Evolutionary conservation across 2,329 filamentous ascomycete genomes (phyloP).

Genomic region (Myriangium duriaei): DNA sequence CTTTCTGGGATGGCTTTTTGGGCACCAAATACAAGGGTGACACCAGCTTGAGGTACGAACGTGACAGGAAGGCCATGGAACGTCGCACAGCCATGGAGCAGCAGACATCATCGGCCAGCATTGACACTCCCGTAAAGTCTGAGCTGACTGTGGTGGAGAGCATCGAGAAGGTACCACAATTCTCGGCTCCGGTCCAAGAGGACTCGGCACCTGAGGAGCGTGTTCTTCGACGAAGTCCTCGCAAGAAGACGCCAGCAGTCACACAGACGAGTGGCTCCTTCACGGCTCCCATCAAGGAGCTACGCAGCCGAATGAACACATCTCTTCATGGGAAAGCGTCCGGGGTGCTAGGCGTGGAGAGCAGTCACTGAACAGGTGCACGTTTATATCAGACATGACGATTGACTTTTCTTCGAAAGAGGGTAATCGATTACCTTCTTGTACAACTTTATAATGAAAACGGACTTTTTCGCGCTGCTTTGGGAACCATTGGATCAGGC

Average conservation of each 20-base stretch:
- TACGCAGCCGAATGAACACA: conserved; percentile 15
- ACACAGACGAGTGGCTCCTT: conserved; percentile 23
- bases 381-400: not conserved
- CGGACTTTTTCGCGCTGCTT: not conserved
- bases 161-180: conserved; percentile 6
- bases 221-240: conserved; percentile 26
- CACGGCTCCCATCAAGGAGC: conserved; percentile 11
- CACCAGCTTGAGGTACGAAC: conserved; percentile 46
- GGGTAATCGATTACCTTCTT: not conserved
- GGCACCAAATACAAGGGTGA: conserved; percentile 69
- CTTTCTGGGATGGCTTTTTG: conserved; percentile 78
- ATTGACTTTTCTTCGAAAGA: too few relatives aligned
- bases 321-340: conserved; percentile 34
- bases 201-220: conserved; percentile 12
- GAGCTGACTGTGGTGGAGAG: conserved; percentile 23
- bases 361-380: conserved; percentile 21
- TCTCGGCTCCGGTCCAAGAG: conserved; percentile 11
- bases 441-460: not conserved
- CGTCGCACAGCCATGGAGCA: conserved; percentile 30
- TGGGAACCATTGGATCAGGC: not conserved
- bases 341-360: conserved; percentile 34
- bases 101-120: conserved; percentile 42
- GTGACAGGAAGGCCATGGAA: conserved; percentile 32
- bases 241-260: conserved; percentile 30
- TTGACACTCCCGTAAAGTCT: conserved; percentile 19